Conservation (phyloP, 805 yeast genomes). For the Myxozyma geophila region DNA sequence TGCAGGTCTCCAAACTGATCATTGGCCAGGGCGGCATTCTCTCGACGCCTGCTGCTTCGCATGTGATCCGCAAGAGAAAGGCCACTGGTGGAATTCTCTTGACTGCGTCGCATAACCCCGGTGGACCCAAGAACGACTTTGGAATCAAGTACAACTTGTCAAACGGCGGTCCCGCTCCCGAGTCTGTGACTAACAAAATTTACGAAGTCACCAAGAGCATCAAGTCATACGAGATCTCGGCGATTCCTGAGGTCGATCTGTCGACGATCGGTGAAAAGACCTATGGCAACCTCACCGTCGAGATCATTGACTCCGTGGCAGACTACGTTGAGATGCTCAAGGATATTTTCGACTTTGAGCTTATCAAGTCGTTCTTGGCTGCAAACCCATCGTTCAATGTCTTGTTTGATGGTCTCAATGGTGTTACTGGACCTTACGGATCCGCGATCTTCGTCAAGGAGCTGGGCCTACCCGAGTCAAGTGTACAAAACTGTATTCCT, state of each 20-base stretch:
- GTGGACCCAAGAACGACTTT: conserved; percentile 84
- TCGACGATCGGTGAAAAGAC: conserved; percentile 56
- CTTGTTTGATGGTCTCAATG: conserved; percentile 87
- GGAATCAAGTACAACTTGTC: conserved; percentile 95
- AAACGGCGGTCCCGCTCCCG: conserved; percentile 99
- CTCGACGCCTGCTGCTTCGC: conserved; percentile 97
- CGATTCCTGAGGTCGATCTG: conserved; percentile 70
- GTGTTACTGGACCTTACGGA: conserved; percentile 98
- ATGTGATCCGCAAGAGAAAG: conserved; percentile 72
- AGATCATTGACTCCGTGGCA: conserved; percentile 78
- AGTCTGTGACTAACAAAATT: conserved; percentile 85
- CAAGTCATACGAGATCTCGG: conserved; percentile 62
- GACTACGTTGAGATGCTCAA: conserved; percentile 81
- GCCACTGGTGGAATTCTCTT: conserved; percentile 93
- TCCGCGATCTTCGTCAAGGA: conserved; percentile 79
- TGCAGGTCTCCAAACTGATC: conserved; percentile 58
- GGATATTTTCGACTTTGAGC: conserved; percentile 82
- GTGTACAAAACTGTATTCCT: conserved; percentile 80
- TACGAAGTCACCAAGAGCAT: conserved; percentile 68
- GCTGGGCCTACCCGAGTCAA: conserved; percentile 70
- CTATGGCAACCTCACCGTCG: conserved; percentile 69
- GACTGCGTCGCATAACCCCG: conserved; percentile 97
- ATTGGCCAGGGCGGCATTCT: conserved; percentile 87
- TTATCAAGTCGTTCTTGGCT: conserved; percentile 72
- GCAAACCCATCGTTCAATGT: conserved; percentile 63